Base-by-base conservation (phyloP, 2,329 filamentous ascomycete species). In the Furcasterigmium sp. region DNA sequence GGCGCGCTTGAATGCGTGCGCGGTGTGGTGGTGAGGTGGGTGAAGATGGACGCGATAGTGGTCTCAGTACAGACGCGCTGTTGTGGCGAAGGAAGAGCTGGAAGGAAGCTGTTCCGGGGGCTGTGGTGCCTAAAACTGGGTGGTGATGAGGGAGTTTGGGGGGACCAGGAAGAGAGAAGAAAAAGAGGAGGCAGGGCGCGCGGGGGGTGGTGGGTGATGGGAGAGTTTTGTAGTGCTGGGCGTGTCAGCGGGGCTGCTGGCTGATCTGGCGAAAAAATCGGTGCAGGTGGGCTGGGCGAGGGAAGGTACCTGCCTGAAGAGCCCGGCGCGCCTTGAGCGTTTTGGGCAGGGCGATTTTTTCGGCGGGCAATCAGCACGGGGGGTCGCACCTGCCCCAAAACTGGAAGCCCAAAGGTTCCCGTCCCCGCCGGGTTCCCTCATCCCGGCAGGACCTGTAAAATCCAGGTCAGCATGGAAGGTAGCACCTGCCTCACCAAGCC, bases 101-200 rank as follows among this genome's bases (percentile, higher is more conserved):
- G 32, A 17, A n/a, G 29, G 39, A 26, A 30, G n/a, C 15, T 21
- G 28, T 20, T 13, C 29, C 18, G 29, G 39, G 18, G 39, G 13
- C 17, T 3, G 39, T 20, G 20, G 39, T 34, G 39, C 39, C 39
- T 41, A 14, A 30, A 41, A 34, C 20, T 36, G 40, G n/a, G 28
- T 32, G 26, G 36, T 42, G 43, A 26, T 37, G 38, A 30, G 34
- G 19, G 39, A 30, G 32, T n/a, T n/a, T n/a, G n/a, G n/a, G n/a
- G n/a, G n/a, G n/a, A n/a, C n/a, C 18, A 19, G 34, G 18, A 48
- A 25, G 7, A 26, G 30, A 13, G 19, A 43, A 23, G 23, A 39
- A 36, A 36, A 40, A n/a, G 4, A 20, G 36, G 28, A 14, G 20
- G 30, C 13, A 15, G 29, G n/a, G 37, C 15, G 30, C 21, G 37